Percentiles rank a stretch among this genome's conserved stretches.
Evolutionary conservation across 495 filamentous ascomycete species (phyloP).

Genomic region (Aspergillus nanangensis): DNA sequence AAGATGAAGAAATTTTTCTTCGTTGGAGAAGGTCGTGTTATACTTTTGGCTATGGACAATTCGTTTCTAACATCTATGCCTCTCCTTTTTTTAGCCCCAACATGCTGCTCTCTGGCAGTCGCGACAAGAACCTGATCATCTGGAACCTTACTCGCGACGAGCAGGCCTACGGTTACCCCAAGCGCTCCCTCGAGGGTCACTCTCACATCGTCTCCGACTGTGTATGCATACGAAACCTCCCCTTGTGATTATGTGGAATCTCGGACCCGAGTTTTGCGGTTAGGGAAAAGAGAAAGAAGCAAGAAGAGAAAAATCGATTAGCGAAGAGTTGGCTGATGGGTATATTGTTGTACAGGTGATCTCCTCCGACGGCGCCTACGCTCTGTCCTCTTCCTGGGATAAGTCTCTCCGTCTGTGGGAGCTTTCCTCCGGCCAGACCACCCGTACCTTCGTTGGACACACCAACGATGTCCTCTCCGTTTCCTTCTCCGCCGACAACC

Average conservation of each 20-base stretch:
- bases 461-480: constrained; percentile 99
- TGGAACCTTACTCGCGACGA: constrained; percentile 99
- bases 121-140: constrained; percentile 99
- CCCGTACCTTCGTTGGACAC: constrained; percentile 97
- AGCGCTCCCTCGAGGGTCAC: constrained; percentile 96
- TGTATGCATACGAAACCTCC: constrained; percentile 55
- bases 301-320: constrained; percentile 10
- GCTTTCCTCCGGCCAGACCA: constrained; percentile 92
- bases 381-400: constrained; percentile 98
- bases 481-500: constrained; percentile 99
- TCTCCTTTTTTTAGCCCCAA: constrained; percentile 70
- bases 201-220: constrained; percentile 99
- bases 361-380: constrained; percentile 99
- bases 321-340: constrained; percentile 32
- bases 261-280: neutral
- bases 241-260: constrained; percentile 8
- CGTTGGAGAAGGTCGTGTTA: neutral
- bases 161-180: constrained; percentile 94
- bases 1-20: constrained; percentile 2
- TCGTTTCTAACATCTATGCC: constrained; percentile 30
- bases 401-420: constrained; percentile 99
- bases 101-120: constrained; percentile 97
- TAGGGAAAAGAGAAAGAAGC: constrained; percentile 1
- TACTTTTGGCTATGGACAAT: constrained; percentile 16
- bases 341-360: constrained; percentile 68